Base-by-base conservation (phyloP, 345 rosid genomes). In the Populus simonii region DNA sequence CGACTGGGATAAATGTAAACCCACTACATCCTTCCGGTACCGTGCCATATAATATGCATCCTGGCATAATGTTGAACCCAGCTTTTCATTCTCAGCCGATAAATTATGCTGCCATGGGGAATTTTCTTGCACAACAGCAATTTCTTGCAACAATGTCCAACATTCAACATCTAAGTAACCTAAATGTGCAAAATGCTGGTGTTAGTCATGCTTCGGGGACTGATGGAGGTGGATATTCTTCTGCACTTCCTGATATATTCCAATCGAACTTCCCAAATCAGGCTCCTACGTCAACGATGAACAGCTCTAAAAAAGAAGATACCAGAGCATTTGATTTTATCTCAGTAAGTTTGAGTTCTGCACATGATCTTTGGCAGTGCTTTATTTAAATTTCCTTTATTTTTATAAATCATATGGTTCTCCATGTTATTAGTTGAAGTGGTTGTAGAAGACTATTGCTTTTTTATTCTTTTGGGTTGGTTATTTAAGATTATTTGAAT, bases 281-380 rank as follows among this genome's bases (percentile, higher is more conserved):
- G 82, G 55, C 80, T 80, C 89, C 98, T 69, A 86, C 73, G 76
- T 84, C 93, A 68, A 72, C 83, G 39, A 83, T 88, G 90, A 92
- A 84, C 85, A 84, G 71, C 77, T 82, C 89, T 9, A 91, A 91
- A 86, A 92, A 88, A 77, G 97, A 93, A 86, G 99, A 95, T 2
- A 93, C 92, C 20, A 89, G 85, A 80, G 99, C 99, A 72, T 95
- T 95, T 73, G 99, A 95, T 83, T 95, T 95, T 87, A 93, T 95
- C 80, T 91, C 96, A 1, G 99, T 95, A 88, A 90, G 98, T 88
- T 76, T 68, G 22, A 76, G 67, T 57, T 67, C 75, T 72, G 69
- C 31, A 71, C 63, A 36, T 70, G 31, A 78, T 76, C 33, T 74
- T 82, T 38, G 59, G n/a, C 41, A 38, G 31, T 31, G 31, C 53